phyloP scores from a whole-genome alignment of 352 stramenopile species.

The Blastocystis sp. region DNA sequence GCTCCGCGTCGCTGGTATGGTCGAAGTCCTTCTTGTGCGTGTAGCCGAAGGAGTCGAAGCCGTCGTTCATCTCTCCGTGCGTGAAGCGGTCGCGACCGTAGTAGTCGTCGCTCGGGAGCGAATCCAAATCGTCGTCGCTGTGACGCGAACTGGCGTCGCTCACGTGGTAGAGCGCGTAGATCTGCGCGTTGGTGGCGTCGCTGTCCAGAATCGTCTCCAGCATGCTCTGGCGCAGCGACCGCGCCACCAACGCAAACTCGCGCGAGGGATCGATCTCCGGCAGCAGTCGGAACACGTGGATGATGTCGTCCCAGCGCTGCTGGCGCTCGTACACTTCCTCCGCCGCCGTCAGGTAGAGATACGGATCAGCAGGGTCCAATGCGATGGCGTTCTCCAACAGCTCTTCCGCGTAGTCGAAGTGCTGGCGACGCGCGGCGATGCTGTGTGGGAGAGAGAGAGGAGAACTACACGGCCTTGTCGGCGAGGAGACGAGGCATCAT shows the following conservation, averaged over 20 bases:
- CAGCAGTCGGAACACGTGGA: not conserved
- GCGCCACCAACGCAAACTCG: not conserved
- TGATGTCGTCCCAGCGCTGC: not conserved
- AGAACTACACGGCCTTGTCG: conserved; percentile 8
- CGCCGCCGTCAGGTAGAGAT: not conserved
- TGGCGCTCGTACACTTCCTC: not conserved
- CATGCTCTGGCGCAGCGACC: conserved; percentile 14
- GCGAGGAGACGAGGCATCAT: conserved; percentile 9
- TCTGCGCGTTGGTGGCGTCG: not conserved
- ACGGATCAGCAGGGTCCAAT: not conserved
- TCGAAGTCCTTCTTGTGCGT: not conserved
- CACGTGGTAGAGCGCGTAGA: not conserved
- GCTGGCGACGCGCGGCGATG: not conserved
- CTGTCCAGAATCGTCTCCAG: conserved; percentile 4
- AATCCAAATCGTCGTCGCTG: not conserved
- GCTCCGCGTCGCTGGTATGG: not conserved
- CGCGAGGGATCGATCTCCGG: not conserved
- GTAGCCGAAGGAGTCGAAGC: conserved; percentile 1
- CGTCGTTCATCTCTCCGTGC: not conserved
- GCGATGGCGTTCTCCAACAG: not conserved
- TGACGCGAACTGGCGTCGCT: not conserved
- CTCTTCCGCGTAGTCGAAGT: not conserved
- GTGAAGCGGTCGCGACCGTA: not conserved
- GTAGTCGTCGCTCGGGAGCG: not conserved
- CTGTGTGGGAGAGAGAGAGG: not conserved